Evolutionary conservation across 495 filamentous ascomycete species (phyloP).

Genomic region (Aspergillus nanangensis): DNA sequence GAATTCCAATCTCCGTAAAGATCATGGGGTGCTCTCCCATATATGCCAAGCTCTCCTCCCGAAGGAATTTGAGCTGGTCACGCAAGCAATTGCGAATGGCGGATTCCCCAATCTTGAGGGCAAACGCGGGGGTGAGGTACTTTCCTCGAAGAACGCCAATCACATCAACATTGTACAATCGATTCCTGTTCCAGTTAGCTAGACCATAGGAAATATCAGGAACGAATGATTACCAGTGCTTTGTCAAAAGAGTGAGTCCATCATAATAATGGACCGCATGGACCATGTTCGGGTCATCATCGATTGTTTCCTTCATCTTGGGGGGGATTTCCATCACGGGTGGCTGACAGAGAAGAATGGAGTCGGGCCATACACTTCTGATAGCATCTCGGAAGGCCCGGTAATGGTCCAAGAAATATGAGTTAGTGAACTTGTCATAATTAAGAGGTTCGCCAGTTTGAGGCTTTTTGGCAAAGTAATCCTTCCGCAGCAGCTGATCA

Average conservation of each 20-base stretch:
- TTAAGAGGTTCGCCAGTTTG: slow-evolving; percentile 64
- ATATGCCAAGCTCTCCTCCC: slow-evolving; percentile 81
- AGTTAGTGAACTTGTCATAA: slow-evolving; percentile 82
- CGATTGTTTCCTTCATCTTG: slow-evolving; percentile 75
- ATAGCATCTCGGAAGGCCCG: slow-evolving; percentile 70
- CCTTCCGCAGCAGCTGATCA: slow-evolving; percentile 73
- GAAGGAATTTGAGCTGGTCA: slow-evolving; percentile 84
- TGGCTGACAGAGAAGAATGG: slow-evolving; percentile 88
- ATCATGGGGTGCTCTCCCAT: slow-evolving; percentile 89
- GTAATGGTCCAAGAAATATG: slow-evolving; percentile 84
- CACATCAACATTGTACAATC: slow-evolving; percentile 93
- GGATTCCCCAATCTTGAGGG: slow-evolving; percentile 87
- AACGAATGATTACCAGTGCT: slow-evolving; percentile 67
- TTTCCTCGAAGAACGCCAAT: slow-evolving; percentile 85
- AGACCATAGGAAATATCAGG: not conserved
- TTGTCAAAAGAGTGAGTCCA: slow-evolving; percentile 92
- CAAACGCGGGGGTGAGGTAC: slow-evolving; percentile 83
- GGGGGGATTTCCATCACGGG: slow-evolving; percentile 91
- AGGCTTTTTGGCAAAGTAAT: slow-evolving; percentile 82
- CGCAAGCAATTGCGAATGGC: slow-evolving; percentile 93
- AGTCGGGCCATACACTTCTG: slow-evolving; percentile 65
- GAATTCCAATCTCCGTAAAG: slow-evolving; percentile 94
- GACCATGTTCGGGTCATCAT: slow-evolving; percentile 86
- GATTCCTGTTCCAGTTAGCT: slow-evolving; percentile 54
- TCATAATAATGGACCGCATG: slow-evolving; percentile 97